Evolutionary conservation across 225 moss, liverwort and hornwort genomes (phyloP).

Genomic region (Marchantia polymorpha): DNA sequence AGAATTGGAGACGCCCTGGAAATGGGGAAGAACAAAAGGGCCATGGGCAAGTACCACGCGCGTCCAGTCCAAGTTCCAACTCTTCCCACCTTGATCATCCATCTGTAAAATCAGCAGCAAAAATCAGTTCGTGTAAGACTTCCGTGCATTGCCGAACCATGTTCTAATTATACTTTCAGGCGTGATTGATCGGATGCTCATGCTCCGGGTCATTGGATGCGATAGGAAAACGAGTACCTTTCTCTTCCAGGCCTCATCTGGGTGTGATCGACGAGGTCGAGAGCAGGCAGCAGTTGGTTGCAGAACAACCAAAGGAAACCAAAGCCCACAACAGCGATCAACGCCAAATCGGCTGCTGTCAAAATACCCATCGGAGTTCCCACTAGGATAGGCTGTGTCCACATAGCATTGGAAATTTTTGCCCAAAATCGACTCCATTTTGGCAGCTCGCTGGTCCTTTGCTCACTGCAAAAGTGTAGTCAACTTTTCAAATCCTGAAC

Average conservation of each 20-base stretch:
- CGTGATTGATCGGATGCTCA: no score
- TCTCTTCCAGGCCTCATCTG: slow-evolving; percentile 36
- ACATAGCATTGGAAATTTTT: slow-evolving; percentile 29
- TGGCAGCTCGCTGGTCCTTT: slow-evolving; percentile 27
- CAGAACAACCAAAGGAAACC: slow-evolving; percentile 53
- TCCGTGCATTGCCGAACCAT: no score
- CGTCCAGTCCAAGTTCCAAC: slow-evolving; percentile 66
- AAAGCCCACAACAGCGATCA: slow-evolving; percentile 37
- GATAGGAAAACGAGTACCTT: slow-evolving; percentile 9
- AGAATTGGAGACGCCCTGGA: slow-evolving; percentile 56
- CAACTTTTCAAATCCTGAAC: neutral
- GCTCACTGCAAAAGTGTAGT: slow-evolving; percentile 19
- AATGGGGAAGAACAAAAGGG: slow-evolving; percentile 58
- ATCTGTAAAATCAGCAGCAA: neutral
- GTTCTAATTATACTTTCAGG: no score
- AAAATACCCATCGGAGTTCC: slow-evolving; percentile 48
- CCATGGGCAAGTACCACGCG: slow-evolving; percentile 54
- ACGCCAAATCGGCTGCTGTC: slow-evolving; percentile 43
- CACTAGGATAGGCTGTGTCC: slow-evolving; percentile 47
- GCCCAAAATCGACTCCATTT: slow-evolving; percentile 41
- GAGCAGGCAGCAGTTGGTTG: slow-evolving; percentile 44
- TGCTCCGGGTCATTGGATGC: neutral
- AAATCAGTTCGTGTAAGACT: no score
- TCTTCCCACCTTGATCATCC: slow-evolving; percentile 35
- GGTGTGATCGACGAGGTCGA: slow-evolving; percentile 33